Conservation (phyloP, 805 yeast species). For the Metschnikowia vanudenii region DNA sequence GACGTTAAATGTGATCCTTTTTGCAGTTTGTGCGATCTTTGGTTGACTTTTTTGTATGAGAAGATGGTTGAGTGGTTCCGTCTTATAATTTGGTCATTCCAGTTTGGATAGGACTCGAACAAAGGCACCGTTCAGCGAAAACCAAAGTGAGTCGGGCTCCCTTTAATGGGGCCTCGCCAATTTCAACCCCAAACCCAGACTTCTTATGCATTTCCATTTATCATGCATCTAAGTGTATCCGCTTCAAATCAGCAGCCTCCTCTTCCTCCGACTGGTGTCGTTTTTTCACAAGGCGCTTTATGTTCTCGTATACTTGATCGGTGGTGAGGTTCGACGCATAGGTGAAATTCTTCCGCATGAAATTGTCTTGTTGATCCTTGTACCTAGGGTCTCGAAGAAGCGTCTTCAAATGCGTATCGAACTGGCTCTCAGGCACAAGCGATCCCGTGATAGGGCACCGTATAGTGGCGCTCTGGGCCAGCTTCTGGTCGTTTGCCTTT, state of each 20-base stretch:
- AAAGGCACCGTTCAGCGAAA: too few relatives aligned
- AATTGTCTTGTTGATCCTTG: slow-evolving; percentile 62
- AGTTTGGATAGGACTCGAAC: too few relatives aligned
- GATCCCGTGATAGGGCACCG: slow-evolving; percentile 80
- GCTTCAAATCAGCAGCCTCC: slow-evolving; percentile 9
- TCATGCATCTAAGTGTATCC: slow-evolving; percentile 2
- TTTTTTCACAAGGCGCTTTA: slow-evolving; percentile 46
- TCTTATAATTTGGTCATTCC: too few relatives aligned
- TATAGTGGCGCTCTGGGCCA: slow-evolving; percentile 32
- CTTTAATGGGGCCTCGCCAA: too few relatives aligned
- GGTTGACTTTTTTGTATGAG: too few relatives aligned
- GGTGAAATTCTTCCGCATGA: slow-evolving; percentile 53
- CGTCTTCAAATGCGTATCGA: slow-evolving; percentile 67
- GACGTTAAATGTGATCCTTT: too few relatives aligned
- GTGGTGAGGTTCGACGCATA: slow-evolving; percentile 49
- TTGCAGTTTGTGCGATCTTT: too few relatives aligned
- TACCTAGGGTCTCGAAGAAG: slow-evolving; percentile 77
- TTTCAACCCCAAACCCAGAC: too few relatives aligned
- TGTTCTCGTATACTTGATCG: slow-evolving; percentile 61
- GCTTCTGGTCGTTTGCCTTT: slow-evolving; percentile 15
- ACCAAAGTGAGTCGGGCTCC: too few relatives aligned
- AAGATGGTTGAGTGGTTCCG: too few relatives aligned
- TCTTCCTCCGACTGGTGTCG: slow-evolving; percentile 18
- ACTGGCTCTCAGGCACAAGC: slow-evolving; percentile 65
- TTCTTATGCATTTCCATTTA: too few relatives aligned